A percentile compares a stretch with the other conserved stretches of the same genome.
phyloP scores from a whole-genome alignment of 257 asterid species.

The Salvia rosmarinus region DNA sequence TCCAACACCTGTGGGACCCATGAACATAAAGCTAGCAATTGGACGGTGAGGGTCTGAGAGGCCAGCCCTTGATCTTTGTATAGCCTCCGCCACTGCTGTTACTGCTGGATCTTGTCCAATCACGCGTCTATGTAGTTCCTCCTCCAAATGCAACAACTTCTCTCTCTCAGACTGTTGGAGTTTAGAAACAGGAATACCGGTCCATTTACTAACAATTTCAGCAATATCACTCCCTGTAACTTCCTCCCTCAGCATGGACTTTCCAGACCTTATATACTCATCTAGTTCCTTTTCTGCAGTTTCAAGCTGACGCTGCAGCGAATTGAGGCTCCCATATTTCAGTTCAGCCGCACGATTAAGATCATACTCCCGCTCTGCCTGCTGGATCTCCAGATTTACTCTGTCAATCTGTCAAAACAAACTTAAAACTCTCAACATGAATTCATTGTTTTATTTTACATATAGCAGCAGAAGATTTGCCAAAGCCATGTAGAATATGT shows the following conservation, averaged over 20 bases:
- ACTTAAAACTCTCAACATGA: conserved; percentile 31
- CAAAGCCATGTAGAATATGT: background rate
- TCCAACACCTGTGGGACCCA: conserved; percentile 99
- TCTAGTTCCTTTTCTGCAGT: conserved; percentile 76
- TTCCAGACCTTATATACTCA: conserved; percentile 83
- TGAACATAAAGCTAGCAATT: conserved; percentile 96
- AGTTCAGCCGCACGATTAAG: conserved; percentile 97
- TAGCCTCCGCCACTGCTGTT: conserved; percentile 90
- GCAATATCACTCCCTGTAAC: conserved; percentile 82
- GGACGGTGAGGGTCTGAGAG: conserved; percentile 98
- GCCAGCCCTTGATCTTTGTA: conserved; percentile 91
- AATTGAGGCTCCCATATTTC: conserved; percentile 81
- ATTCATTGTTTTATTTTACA: background rate
- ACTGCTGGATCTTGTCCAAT: conserved; percentile 96
- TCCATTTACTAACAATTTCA: conserved; percentile 97
- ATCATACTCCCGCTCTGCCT: conserved; percentile 94
- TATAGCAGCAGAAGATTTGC: background rate
- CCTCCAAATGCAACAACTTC: conserved; percentile 79
- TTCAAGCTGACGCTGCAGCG: conserved; percentile 90
- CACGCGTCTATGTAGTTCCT: conserved; percentile 78
- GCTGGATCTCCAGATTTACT: conserved; percentile 94
- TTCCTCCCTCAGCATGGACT: conserved; percentile 94
- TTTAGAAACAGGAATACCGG: conserved; percentile 91
- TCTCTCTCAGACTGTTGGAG: conserved; percentile 87
- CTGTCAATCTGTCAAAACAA: conserved; percentile 71